A percentile compares a stretch with the other conserved stretches of the same genome.
phyloP scores from a whole-genome alignment of 1,139 yeast species.

The Tardiomyces blankii region DNA sequence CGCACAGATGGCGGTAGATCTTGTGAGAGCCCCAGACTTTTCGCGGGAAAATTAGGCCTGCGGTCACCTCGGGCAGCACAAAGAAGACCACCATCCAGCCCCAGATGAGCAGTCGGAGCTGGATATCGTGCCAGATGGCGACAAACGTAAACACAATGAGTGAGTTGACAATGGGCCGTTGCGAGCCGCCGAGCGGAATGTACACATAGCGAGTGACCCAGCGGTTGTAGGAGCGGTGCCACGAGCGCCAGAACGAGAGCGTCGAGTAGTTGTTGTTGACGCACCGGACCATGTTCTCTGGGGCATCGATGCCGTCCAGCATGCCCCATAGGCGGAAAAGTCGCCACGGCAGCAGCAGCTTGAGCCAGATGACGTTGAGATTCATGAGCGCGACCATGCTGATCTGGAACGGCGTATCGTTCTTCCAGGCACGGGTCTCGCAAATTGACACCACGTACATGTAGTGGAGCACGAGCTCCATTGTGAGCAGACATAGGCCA shows the following conservation, averaged over 20 bases:
- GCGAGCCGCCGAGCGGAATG: constrained; percentile 80
- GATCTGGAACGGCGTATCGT: constrained; percentile 82
- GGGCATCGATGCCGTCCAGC: constrained; percentile 86
- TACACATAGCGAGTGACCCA: constrained; percentile 79
- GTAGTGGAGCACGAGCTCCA: constrained; percentile 83
- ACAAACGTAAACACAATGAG: constrained; percentile 91
- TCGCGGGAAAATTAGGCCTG: constrained; percentile 34
- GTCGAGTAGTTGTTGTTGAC: constrained; percentile 92
- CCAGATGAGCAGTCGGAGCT: constrained; percentile 77
- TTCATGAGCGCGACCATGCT: constrained; percentile 92
- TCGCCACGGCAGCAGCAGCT: constrained; percentile 92
- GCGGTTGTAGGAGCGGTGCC: constrained; percentile 91
- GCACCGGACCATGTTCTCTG: constrained; percentile 96
- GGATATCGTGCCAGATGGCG: constrained; percentile 97
- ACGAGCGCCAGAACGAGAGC: constrained; percentile 92
- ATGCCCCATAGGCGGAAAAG: constrained; percentile 87
- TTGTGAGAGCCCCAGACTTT: constrained; percentile 24
- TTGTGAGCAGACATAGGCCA: constrained; percentile 58
- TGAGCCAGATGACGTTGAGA: constrained; percentile 81
- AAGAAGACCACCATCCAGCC: constrained; percentile 91
- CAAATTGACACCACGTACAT: constrained; percentile 93
- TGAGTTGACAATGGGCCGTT: constrained; percentile 55
- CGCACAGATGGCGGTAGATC: constrained; percentile 71
- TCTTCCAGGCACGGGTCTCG: constrained; percentile 79
- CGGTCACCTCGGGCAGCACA: constrained; percentile 73